Evolutionary conservation across 331 rosid genomes (phyloP), one percentile per base, ranked within the genome.

Genomic region (Phaseolus coccineus): DNA sequence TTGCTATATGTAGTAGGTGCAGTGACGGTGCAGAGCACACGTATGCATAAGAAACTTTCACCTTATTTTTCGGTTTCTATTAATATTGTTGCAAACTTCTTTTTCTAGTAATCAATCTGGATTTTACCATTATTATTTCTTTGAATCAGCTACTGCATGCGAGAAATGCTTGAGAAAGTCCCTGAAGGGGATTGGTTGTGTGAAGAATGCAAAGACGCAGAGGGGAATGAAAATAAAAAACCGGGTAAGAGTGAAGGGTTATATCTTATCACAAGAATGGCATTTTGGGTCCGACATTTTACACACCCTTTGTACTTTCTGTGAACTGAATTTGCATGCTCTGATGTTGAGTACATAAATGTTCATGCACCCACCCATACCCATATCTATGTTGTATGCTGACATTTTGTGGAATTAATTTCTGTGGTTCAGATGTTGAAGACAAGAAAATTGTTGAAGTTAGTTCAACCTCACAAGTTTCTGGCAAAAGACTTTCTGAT

Each of bases 21-120:
- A 90, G 89, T 70, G 99, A 96, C 58, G 99, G 99, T 42, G 99
- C 99, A 52, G 99, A 96, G 69, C 99, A 96, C 87, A 91, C 87
- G 99, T 96, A 89, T 87, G 98, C 65, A 71, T 51, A 51, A 80
- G 11, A 59, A 71, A 28, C 22, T 78, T 77, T 71, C 74, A n/a
- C 58, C 35, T n/a, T 72, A 69, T 64, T 74, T 51, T 46, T 62
- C 16, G 48, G 57, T 42, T 52, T 80, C 37, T 59, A 40, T 46
- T 50, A 68, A 6, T 66, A 53, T 73, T 80, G 30, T n/a, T 58
- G 46, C 69, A 10, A 72, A 44, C 28, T 73, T 50, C 40, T 71
- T 53, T 73, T 27, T 5, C n/a, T 37, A 51, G 74, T 73, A 37
- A 48, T 16, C 8, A 33, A 5, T 31, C 6, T 31, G 74, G 69